phyloP scores from a whole-genome alignment of 2,329 filamentous ascomycete genomes.

The Scedosporium apiospermum region DNA sequence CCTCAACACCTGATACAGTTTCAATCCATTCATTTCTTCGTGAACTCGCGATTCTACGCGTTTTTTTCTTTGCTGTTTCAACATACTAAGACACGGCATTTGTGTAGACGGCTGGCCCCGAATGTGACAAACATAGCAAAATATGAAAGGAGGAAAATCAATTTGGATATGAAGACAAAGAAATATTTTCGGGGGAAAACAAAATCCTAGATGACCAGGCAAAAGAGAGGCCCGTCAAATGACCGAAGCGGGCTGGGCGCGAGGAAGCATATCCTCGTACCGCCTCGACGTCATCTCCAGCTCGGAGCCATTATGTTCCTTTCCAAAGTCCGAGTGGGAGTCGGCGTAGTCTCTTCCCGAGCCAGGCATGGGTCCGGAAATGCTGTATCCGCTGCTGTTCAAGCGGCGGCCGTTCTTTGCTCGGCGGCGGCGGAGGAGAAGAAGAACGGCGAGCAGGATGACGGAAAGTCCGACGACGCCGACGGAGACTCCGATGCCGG shows the following conservation, averaged over 20 bases:
- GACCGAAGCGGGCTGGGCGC: conserved; percentile 36
- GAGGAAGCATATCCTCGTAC: conserved; percentile 49
- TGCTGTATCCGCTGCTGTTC: conserved; percentile 20
- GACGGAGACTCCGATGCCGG: conserved; percentile 39
- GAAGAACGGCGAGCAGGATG: conserved; percentile 26
- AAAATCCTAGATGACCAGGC: not conserved
- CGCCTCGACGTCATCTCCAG: conserved; percentile 42
- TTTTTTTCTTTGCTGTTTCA: not conserved
- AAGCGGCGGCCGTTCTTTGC: not conserved
- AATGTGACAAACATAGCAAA: not conserved
- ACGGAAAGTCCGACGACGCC: conserved; percentile 31
- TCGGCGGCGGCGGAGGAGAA: conserved; percentile 26
- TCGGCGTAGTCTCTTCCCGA: conserved; percentile 24
- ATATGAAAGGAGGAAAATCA: not conserved
- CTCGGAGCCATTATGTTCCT: conserved; percentile 17
- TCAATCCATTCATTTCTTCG: not conserved
- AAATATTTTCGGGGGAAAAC: not conserved
- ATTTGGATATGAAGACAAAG: not conserved
- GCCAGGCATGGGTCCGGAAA: conserved; percentile 41
- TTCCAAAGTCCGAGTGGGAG: conserved; percentile 3
- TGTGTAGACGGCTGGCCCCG: conserved; percentile 3
- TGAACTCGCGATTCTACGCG: not conserved
- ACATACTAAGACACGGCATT: conserved; percentile 2
- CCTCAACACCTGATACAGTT: not conserved
- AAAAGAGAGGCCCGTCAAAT: conserved; percentile 16